A percentile compares a stretch with the other conserved stretches of the same genome.
These are phyloP conservation scores for Gossypium herbaceum DNA, from an alignment of 345 rosid genomes.

Conservation along the genomic window DNA sequence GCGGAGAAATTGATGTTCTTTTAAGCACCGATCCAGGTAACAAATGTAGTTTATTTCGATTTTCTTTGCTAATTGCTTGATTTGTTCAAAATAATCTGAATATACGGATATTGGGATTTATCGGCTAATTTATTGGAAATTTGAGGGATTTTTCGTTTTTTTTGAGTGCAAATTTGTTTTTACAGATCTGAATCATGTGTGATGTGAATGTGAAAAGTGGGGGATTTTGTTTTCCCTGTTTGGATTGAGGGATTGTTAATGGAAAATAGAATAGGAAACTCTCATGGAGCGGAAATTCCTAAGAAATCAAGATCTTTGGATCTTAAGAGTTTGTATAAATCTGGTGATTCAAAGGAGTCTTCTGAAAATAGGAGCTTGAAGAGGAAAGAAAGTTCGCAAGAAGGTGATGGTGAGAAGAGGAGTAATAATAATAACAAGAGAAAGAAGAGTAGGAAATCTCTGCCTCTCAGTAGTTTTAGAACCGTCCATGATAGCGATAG, in stretches of 20 bases:
- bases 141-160: constrained; percentile 13
- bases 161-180: constrained; percentile 26
- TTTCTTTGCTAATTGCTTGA: constrained; percentile 18
- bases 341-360: constrained; percentile 41
- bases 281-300: constrained; percentile 70
- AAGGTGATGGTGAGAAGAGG: constrained; percentile 36
- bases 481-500: constrained; percentile 32
- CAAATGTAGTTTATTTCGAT: too few species aligned
- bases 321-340: constrained; percentile 74
- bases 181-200: constrained; percentile 59
- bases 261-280: constrained; percentile 70
- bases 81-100: constrained; percentile 14
- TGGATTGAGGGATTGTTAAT: constrained; percentile 54
- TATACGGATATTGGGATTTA: constrained; percentile 3
- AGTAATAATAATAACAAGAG: constrained; percentile 24
- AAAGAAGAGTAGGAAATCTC: constrained; percentile 61
- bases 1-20: constrained; percentile 25
- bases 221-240: constrained; percentile 29
- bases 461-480: constrained; percentile 52
- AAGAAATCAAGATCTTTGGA: constrained; percentile 85
- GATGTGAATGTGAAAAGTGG: constrained; percentile 35
- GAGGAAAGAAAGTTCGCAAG: constrained; percentile 44
- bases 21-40: constrained; percentile 23
- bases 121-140: constrained; percentile 15
- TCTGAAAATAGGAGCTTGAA: constrained; percentile 43